Evolutionary conservation across 768 basidiomycete genomes (phyloP), one percentile per base, ranked within the genome.

Genomic region (Mycena vitilis): DNA sequence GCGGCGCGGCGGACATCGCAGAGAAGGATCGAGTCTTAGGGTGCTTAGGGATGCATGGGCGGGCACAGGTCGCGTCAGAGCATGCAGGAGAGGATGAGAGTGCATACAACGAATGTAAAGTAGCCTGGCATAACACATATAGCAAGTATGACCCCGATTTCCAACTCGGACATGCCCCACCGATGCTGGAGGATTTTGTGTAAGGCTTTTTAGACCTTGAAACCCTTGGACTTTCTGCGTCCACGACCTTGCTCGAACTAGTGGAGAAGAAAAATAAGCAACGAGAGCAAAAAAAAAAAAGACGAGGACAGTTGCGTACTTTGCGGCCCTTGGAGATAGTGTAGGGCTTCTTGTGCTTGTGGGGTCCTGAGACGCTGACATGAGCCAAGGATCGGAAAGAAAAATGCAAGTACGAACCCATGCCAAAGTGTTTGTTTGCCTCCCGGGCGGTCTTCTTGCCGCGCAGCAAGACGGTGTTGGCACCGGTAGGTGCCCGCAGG

Each of bases 261-360:
- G 40, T n/a, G n/a, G 42, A 9, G 49, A 65, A 61, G 20, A 34
- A n/a, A 65, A 49, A 63, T 68, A 9, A 62, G 61, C 60, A 56
- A 60, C 15, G 30, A 30, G 30, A 3, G 30, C 30, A 2, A 30
- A 23, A 18, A 13, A 40, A 23, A 1, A 44, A 22, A 25, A 11
- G 5, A 30, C 10, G 5, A n/a, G 5, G 11, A 18, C 11, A 7
- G 40, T 15, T 8, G 37, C 81, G 48, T 75, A 91, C 91, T 84
- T 98, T 98, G 89, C 96, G 94, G 71, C 98, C 97, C 86, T 97
- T 98, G 79, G 95, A 96, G 77, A 85, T 86, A 54, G 96, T 94
- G 85, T 95, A 93, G 55, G 98, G 98, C 85, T 96, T 98, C 88
- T 97, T 98, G 91, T 98, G 86, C 85, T 98, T 95, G 91, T 96